Evolutionary conservation across 495 filamentous ascomycete genomes (phyloP).

Genomic region (Penicillium samsonianum): DNA sequence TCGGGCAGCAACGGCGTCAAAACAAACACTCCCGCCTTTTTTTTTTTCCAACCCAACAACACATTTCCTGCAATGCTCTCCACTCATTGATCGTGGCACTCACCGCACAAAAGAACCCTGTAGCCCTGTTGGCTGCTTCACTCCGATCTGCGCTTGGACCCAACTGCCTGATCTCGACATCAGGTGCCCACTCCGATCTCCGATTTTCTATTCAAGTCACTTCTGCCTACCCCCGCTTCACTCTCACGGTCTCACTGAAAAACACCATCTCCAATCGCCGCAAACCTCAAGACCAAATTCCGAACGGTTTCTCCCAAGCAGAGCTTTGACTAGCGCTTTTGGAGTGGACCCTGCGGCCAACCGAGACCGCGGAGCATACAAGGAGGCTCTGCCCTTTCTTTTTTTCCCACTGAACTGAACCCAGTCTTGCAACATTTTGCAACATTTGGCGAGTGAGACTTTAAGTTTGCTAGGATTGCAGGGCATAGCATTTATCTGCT

Average conservation of each 20-base stretch:
- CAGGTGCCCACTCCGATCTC: conserved; percentile 32
- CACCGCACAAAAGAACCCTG: conserved; percentile 9
- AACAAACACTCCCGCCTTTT: conserved; percentile 28
- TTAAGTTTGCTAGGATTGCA: not conserved
- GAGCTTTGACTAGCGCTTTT: conserved; percentile 23
- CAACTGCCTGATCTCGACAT: conserved; percentile 32
- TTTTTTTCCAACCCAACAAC: conserved; percentile 20
- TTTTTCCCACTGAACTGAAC: not conserved
- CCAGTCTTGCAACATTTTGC: not conserved
- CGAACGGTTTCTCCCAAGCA: conserved; percentile 13
- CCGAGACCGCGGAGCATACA: conserved; percentile 18
- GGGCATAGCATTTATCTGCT: not conserved
- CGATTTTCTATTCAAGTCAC: conserved; percentile 12
- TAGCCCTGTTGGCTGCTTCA: conserved; percentile 24
- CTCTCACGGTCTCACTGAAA: not conserved
- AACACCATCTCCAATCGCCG: conserved; percentile 11
- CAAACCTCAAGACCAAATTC: conserved; percentile 2
- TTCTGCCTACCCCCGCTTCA: conserved; percentile 10
- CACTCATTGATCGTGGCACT: conserved; percentile 18
- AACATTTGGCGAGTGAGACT: not conserved
- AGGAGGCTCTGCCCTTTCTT: conserved; percentile 15
- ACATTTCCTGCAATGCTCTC: conserved; percentile 13
- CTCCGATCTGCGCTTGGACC: conserved; percentile 31
- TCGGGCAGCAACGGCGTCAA: conserved; percentile 32
- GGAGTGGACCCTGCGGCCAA: conserved; percentile 21